Conservation (phyloP, 768 basidiomycete species). For the Amanita jacksonii region DNA sequence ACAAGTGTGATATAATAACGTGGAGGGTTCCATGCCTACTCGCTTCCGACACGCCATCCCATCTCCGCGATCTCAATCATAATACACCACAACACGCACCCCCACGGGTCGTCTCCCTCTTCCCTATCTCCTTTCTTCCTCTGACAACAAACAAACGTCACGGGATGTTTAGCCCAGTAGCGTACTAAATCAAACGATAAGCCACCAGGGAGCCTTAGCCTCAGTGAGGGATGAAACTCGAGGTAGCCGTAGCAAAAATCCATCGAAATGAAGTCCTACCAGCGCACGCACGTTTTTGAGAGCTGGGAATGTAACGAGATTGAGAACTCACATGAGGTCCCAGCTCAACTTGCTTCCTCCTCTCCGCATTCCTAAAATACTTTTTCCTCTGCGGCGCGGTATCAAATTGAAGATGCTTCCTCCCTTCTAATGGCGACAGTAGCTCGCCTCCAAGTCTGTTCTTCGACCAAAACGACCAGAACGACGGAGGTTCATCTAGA, state of each 20-base stretch:
- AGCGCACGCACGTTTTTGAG: too few relatives aligned
- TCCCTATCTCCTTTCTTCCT: constrained; percentile 19
- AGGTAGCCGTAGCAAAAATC: constrained; percentile 89
- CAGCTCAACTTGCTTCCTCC: constrained; percentile 49
- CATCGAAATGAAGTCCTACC: constrained; percentile 60
- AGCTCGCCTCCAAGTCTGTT: too few relatives aligned
- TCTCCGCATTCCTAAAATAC: constrained; percentile 49
- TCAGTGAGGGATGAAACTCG: constrained; percentile 54
- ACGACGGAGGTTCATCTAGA: too few relatives aligned
- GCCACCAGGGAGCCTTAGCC: constrained; percentile 72
- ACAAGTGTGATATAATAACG: too few relatives aligned
- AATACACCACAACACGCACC: constrained; percentile 44
- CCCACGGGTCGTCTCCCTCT: constrained; percentile 29
- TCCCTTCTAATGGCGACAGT: too few relatives aligned
- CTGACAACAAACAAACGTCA: constrained; percentile 79
- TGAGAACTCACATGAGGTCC: constrained; percentile 55
- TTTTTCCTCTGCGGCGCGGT: constrained; percentile 45
- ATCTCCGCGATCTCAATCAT: constrained; percentile 34
- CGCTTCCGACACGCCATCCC: too few relatives aligned
- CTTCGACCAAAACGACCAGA: too few relatives aligned
- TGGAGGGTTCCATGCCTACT: too few relatives aligned
- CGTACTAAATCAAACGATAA: constrained; percentile 72
- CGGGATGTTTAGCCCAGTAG: constrained; percentile 94
- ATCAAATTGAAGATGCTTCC: constrained; percentile 16
- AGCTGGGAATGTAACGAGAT: too few relatives aligned